Conservation (phyloP, 129 eudicot species). For the Arctium minus region DNA sequence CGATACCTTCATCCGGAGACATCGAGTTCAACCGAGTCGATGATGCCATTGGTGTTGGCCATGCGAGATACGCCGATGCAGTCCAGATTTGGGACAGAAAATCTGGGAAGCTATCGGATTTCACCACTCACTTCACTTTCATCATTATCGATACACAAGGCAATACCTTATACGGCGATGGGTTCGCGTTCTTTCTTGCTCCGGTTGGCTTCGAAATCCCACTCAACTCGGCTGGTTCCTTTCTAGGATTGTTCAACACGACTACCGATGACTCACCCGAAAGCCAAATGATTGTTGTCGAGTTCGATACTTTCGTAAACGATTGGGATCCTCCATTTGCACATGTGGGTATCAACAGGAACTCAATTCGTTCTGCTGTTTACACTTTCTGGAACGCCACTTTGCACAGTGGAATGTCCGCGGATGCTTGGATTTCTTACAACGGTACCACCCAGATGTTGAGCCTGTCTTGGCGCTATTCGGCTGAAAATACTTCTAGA, state of each 20-base stretch:
- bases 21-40: slow-evolving; percentile 3
- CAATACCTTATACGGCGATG: slow-evolving; percentile 9
- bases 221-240: slow-evolving; percentile 29
- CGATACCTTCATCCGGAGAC: slow-evolving; percentile 25
- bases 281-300: slow-evolving; percentile 21
- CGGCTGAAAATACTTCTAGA: not conserved
- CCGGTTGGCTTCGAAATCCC: slow-evolving; percentile 29
- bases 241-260: slow-evolving; percentile 27
- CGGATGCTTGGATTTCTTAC: slow-evolving; percentile 22
- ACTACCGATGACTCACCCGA: not conserved
- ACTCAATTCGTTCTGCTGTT: slow-evolving; percentile 4
- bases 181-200: slow-evolving; percentile 36
- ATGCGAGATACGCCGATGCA: slow-evolving; percentile 4
- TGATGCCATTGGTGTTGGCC: slow-evolving; percentile 18
- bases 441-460: not conserved
- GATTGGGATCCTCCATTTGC: slow-evolving; percentile 19
- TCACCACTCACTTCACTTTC: slow-evolving; percentile 33
- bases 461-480: slow-evolving; percentile 12
- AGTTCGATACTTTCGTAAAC: slow-evolving; percentile 27
- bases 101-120: slow-evolving; percentile 14
- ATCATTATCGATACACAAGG: slow-evolving; percentile 7
- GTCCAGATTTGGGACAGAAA: slow-evolving; percentile 26
- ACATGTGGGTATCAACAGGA: slow-evolving; percentile 35
- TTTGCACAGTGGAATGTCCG: slow-evolving; percentile 12
- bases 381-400: slow-evolving; percentile 19